Evolutionary conservation across 352 stramenopile genomes (phyloP).

Genomic region (Phytophthora sp.): DNA sequence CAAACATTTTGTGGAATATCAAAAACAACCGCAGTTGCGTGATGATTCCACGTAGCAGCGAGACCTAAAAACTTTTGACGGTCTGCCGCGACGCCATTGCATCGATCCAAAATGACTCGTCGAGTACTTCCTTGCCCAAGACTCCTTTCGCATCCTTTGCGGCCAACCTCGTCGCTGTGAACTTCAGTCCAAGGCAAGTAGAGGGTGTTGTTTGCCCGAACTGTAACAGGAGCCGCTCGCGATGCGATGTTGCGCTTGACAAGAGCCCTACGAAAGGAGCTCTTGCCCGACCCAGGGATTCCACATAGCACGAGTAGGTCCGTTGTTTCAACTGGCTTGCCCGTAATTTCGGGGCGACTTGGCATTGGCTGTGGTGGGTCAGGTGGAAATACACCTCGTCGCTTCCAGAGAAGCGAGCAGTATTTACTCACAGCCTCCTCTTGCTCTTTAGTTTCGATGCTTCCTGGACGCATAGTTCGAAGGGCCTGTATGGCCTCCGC

Average conservation of each 20-base stretch:
- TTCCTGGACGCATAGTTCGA: slow-evolving; percentile 52
- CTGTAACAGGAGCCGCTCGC: neutral
- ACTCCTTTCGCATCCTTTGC: slow-evolving; percentile 31
- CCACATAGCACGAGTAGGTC: slow-evolving; percentile 69
- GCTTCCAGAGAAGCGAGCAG: slow-evolving; percentile 66
- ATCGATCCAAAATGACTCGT: slow-evolving; percentile 61
- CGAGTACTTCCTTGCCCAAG: slow-evolving; percentile 35
- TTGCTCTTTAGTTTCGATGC: slow-evolving; percentile 64
- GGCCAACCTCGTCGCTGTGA: slow-evolving; percentile 58
- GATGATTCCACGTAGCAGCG: slow-evolving; percentile 51
- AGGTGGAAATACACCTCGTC: slow-evolving; percentile 38
- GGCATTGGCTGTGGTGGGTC: slow-evolving; percentile 31
- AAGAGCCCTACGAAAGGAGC: slow-evolving; percentile 58
- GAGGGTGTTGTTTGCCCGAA: slow-evolving; percentile 4
- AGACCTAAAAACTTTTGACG: slow-evolving; percentile 50
- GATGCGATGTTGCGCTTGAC: slow-evolving; percentile 39
- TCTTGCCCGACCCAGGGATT: slow-evolving; percentile 63
- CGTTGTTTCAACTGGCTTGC: slow-evolving; percentile 31
- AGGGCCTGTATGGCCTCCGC: slow-evolving; percentile 48
- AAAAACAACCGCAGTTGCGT: slow-evolving; percentile 70
- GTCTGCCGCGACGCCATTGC: slow-evolving; percentile 56
- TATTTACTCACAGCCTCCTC: slow-evolving; percentile 51
- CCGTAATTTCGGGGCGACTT: slow-evolving; percentile 42
- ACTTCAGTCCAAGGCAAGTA: slow-evolving; percentile 48
- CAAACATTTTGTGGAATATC: slow-evolving; percentile 52